Conservation (phyloP, 2,329 filamentous ascomycete species). For the Ophiostoma montium region DNA sequence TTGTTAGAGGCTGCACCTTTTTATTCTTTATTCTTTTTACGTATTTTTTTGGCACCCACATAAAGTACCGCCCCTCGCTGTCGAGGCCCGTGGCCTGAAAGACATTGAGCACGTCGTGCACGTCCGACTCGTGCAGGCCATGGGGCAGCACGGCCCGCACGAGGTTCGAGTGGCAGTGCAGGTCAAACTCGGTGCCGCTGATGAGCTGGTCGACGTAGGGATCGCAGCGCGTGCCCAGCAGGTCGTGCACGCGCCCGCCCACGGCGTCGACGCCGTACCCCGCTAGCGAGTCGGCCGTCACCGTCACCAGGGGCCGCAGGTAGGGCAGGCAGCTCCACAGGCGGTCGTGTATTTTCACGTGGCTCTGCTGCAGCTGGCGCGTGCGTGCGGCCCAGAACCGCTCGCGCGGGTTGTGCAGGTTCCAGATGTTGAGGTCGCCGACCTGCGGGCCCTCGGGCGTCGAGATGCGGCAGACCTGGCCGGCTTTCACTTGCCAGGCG, state of each 20-base stretch:
- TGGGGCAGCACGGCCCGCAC: conserved; percentile 55
- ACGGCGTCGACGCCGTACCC: conserved; percentile 31
- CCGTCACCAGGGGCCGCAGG: conserved; percentile 56
- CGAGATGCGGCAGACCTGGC: conserved; percentile 56
- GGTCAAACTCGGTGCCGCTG: conserved; percentile 58
- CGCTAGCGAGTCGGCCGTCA: not conserved
- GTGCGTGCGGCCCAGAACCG: conserved; percentile 72
- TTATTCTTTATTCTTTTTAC: too few species aligned
- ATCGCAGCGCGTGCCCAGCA: conserved; percentile 72
- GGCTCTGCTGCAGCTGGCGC: conserved; percentile 62
- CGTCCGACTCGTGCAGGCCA: conserved; percentile 56
- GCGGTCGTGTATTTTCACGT: conserved; percentile 57
- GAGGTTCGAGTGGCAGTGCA: conserved; percentile 74
- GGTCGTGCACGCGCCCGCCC: conserved; percentile 59
- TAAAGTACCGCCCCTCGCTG: conserved; percentile 59
- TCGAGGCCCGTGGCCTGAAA: conserved; percentile 77
- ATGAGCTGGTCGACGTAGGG: conserved; percentile 70
- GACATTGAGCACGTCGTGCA: conserved; percentile 76
- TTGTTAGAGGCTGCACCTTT: too few species aligned
- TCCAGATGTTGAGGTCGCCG: conserved; percentile 76
- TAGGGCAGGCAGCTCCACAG: conserved; percentile 70
- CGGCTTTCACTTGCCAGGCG: conserved; percentile 57
- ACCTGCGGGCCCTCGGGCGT: conserved; percentile 70
- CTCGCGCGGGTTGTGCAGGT: conserved; percentile 60
- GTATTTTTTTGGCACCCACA: too few species aligned